Evolutionary conservation across 2,329 filamentous ascomycete genomes (phyloP), one percentile per base, ranked within the genome.

Genomic region (Leptographium radiaticola): DNA sequence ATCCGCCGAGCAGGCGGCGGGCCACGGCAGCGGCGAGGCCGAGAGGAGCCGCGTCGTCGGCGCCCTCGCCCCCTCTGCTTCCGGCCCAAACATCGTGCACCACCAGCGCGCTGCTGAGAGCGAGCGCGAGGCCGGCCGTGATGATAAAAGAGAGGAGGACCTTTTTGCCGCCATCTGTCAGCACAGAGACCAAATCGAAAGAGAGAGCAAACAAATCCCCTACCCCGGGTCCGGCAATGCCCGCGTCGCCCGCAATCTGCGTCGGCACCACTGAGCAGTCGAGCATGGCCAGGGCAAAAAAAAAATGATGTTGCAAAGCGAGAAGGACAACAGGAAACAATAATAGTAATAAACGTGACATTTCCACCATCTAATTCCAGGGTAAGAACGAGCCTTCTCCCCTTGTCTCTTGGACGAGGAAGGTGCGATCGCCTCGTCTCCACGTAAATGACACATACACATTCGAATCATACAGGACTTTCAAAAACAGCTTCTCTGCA

Each of bases 81-180:
- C 60, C 45, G 55, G 52, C 55, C 33, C 59, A 67, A 20, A 72
- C 64, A 57, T 81, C 77, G 54, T 75, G 71, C 52, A 83, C 62
- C 55, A 85, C 72, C 55, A 85, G 77, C 55, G 72, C 74, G 40
- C 72, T 69, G 57, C 74, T 76, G 55, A 84, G 68, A 53, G 74
- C 55, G 54, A 84, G 69, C 34, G 81, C 74, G 52, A 84, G 63
- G 53, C 67, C 69, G 52, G 81, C 81, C 7, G 81, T 84, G 57
- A 83, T 75, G 63, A 84, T 80, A 67, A 84, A 85, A 48, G 81
- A 83, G 58, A 85, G 72, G 36, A 85, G 70, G 56, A 81, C 75
- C 76, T 81, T 25, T 25, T 2, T 54, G 13, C 25, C 9, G 49
- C 30, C 20, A 49, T 39, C 39, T 12, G 30, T n/a, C 8, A 15